Evolutionary conservation across 2,329 filamentous ascomycete species (phyloP).

Genomic region (Sclerotinia spermophila): DNA sequence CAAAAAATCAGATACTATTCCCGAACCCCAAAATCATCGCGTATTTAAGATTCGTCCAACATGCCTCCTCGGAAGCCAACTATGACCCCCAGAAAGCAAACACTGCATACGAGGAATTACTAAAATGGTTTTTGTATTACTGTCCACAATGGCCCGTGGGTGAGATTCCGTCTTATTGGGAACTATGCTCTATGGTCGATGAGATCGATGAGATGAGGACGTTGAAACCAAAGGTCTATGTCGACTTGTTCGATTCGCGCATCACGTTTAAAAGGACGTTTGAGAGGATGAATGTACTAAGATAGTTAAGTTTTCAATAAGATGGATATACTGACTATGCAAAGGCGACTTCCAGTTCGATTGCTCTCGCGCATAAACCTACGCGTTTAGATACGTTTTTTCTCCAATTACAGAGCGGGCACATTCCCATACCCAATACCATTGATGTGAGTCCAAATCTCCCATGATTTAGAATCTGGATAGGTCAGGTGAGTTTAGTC

Average conservation of each 20-base stretch:
- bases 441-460: neutral
- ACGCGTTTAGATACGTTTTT: neutral
- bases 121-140: neutral
- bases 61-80: neutral
- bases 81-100: neutral
- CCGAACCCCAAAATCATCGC: neutral
- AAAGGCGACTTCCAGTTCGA: neutral
- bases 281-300: neutral
- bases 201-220: too few species aligned
- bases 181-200: neutral
- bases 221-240: neutral
- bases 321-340: neutral
- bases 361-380: neutral
- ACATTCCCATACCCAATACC: neutral
- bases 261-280: neutral
- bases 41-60: neutral
- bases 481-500: neutral
- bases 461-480: too few species aligned
- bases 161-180: neutral
- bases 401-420: neutral
- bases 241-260: neutral
- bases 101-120: neutral
- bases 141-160: neutral
- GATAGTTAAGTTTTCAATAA: neutral
- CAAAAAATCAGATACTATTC: neutral